phyloP scores from a whole-genome alignment of 257 asterid genomes.

The Nicotiana otophora region DNA sequence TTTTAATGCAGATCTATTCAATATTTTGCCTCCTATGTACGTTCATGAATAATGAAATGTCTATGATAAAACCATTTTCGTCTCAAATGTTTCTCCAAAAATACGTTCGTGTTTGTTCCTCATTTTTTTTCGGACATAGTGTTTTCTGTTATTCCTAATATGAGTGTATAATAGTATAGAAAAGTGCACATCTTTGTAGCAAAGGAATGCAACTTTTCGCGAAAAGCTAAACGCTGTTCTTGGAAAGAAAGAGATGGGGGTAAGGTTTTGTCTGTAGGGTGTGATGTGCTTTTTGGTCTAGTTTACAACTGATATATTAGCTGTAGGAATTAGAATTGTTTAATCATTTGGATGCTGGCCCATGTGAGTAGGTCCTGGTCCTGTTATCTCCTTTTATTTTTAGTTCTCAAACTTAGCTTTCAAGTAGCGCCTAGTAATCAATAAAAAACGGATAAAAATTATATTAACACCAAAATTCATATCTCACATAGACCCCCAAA shows the following conservation, averaged over 20 bases:
- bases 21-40: background rate
- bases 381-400: background rate
- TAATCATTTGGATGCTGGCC: slow-evolving; percentile 8
- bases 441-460: too few relatives aligned
- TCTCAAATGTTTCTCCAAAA: background rate
- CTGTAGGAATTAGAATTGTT: background rate
- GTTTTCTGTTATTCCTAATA: background rate
- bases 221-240: background rate
- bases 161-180: background rate
- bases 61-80: background rate
- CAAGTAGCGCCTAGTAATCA: background rate
- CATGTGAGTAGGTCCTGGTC: background rate
- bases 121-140: background rate
- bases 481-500: too few relatives aligned
- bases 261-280: background rate
- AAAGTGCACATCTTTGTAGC: background rate
- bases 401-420: background rate
- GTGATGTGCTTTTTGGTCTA: background rate
- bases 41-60: background rate
- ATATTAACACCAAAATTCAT: too few relatives aligned
- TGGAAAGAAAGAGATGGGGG: background rate
- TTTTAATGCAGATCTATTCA: background rate
- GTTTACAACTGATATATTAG: background rate
- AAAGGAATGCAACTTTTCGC: background rate
- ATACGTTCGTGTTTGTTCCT: background rate